Base-by-base conservation (phyloP, 257 asterid genomes). In the Haberlea rhodopensis region DNA sequence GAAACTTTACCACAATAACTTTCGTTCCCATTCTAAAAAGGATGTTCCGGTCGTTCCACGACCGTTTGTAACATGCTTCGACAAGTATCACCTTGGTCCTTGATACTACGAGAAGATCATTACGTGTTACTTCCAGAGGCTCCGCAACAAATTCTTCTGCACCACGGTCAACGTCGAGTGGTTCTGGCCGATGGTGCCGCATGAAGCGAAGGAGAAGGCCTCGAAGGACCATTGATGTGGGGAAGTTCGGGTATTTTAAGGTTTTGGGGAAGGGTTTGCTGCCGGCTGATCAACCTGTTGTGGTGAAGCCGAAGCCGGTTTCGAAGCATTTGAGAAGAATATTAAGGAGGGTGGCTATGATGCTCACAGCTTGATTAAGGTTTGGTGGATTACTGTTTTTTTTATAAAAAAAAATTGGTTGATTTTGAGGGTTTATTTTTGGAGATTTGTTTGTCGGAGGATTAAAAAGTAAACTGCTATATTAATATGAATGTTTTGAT, bases 71-170 rank as follows among this genome's bases (percentile, higher is more conserved):
- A n/a, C n/a, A n/a, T n/a, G n/a, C n/a, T n/a, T 76, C 58, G 81
- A 76, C 72, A 76, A 76, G 28, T 76, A 76, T 53, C 81, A 72
- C 64, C 78, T 78, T 3, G 81, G n/a, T n/a, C n/a, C n/a, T n/a
- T n/a, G 81, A 10, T 76, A 72, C 63, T 76, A 71, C 64, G 78
- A 78, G 1, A 76, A 76, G 51, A 78, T 76, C 1, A 72, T 78
- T 46, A 76, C 71, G 81, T 57, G 77, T 13, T 72, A 72, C 37
- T 72, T 72, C 68, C 77, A 72, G 72, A 66, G 66, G 59, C 64
- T 72, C 4, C 72, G 77, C 31, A 72, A 72, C 72, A 72, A 66
- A 26, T 72, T 72, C 59, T 66, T 65, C 18, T 72, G 77, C 25
- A 72, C 77, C 19, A 40, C 77, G 18, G 77, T 72, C 19, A 72